Conservation (phyloP, 495 filamentous ascomycete species). For the Penicillium arizonense region DNA sequence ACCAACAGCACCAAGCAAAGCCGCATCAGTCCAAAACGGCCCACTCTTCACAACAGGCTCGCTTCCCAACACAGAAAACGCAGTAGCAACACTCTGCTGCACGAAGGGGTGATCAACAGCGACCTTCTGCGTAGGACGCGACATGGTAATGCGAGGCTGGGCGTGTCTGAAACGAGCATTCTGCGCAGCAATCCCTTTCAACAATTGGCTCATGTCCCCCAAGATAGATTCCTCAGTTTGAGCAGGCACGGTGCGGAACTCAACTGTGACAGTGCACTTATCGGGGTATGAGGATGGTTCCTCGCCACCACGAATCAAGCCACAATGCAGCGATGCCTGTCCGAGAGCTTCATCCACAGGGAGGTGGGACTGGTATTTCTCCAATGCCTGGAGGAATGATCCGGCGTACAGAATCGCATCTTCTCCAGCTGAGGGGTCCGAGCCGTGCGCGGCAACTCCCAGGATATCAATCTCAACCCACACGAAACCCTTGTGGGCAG, state of each 20-base stretch:
- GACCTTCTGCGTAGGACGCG: constrained; percentile 35
- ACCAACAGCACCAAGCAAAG: constrained; percentile 36
- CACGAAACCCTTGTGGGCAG: constrained; percentile 48
- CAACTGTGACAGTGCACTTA: constrained; percentile 40
- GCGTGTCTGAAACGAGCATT: constrained; percentile 27
- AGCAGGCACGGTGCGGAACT: constrained; percentile 42
- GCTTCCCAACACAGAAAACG: constrained; percentile 13
- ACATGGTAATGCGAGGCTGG: constrained; percentile 29
- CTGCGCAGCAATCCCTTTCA: constrained; percentile 17
- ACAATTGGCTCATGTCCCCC: constrained; percentile 23
- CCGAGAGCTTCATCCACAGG: constrained; percentile 31
- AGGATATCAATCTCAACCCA: constrained; percentile 46
- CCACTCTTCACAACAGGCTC: constrained; percentile 17
- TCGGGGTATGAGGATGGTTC: constrained; percentile 48
- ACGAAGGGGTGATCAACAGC: constrained; percentile 34
- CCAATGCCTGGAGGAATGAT: constrained; percentile 41
- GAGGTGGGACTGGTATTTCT: constrained; percentile 32
- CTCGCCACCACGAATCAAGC: constrained; percentile 45
- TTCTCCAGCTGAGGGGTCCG: constrained; percentile 33
- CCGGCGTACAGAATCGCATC: constrained; percentile 46
- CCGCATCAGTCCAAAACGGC: constrained; percentile 46
- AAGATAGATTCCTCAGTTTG: constrained; percentile 32
- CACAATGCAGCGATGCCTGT: constrained; percentile 40
- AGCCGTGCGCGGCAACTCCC: constrained; percentile 48
- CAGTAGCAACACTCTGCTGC: constrained; percentile 17